Percentiles rank a stretch among this genome's conserved stretches.
phyloP scores from a whole-genome alignment of 2,329 filamentous ascomycete species.

The Pochonia chlamydosporia region DNA sequence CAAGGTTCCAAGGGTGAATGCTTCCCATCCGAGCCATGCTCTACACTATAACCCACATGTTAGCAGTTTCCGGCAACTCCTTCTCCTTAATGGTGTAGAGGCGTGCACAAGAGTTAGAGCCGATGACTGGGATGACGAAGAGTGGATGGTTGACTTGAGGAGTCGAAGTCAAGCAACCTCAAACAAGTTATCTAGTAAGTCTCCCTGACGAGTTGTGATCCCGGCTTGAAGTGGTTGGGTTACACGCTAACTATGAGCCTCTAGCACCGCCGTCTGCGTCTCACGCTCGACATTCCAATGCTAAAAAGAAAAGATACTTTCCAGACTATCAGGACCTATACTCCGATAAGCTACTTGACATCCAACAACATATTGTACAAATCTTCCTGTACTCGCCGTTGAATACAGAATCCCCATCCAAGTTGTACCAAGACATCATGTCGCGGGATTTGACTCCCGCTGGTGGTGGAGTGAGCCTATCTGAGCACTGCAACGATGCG shows the following conservation, averaged over 20 bases:
- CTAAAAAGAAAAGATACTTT: not conserved
- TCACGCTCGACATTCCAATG: not conserved
- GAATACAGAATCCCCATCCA: too few species aligned
- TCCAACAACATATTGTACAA: not conserved
- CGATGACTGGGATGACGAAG: constrained; percentile 6
- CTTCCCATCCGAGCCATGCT: constrained; percentile 13
- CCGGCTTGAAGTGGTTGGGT: not conserved
- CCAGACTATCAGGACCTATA: constrained; percentile 1
- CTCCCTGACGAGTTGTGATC: not conserved
- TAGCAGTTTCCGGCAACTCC: constrained; percentile 10
- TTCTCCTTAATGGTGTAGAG: constrained; percentile 7
- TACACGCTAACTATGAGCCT: not conserved
- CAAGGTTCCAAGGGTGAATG: constrained; percentile 10
- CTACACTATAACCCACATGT: constrained; percentile 12
- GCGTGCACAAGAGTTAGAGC: constrained; percentile 4
- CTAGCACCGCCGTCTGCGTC: not conserved
- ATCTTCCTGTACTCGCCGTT: too few species aligned
- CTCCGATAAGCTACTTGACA: not conserved
- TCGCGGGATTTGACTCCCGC: too few species aligned
- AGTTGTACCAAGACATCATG: constrained; percentile 1
- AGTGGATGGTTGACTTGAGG: constrained; percentile 8
- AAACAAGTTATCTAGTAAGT: not conserved
- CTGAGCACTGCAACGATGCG: constrained; percentile 9
- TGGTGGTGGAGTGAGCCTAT: not conserved
- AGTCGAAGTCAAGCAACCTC: not conserved